These are phyloP conservation scores for Beauveria sp. DNA, from an alignment of 2,329 filamentous ascomycete species.

Conservation along the genomic window DNA sequence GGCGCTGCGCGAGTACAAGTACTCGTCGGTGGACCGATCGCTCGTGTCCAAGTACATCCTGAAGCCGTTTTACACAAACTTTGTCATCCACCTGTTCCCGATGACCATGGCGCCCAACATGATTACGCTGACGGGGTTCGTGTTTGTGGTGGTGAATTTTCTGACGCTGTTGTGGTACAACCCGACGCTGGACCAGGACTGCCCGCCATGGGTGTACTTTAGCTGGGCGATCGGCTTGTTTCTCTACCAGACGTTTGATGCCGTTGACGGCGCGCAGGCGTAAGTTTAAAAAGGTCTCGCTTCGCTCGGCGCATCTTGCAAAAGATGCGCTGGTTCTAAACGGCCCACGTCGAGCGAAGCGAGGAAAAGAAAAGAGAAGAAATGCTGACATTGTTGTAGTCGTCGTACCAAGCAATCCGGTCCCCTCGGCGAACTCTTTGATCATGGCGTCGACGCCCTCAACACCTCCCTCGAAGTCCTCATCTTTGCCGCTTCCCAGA, in stretches of 20 bases:
- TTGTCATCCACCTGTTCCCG: conserved; percentile 91
- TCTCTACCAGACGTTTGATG: conserved; percentile 96
- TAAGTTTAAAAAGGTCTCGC: conserved; percentile 37
- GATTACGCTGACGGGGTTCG: conserved; percentile 87
- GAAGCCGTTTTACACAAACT: conserved; percentile 94
- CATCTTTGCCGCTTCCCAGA: conserved; percentile 86
- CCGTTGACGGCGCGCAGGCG: conserved; percentile 91
- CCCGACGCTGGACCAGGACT: conserved; percentile 87
- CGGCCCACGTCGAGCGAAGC: conserved; percentile 4
- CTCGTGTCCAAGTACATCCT: conserved; percentile 85
- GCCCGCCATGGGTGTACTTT: conserved; percentile 90
- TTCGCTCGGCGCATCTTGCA: conserved; percentile 2
- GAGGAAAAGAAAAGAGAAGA: not conserved
- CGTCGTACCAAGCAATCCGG: conserved; percentile 87
- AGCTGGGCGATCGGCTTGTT: conserved; percentile 87
- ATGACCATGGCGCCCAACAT: conserved; percentile 86
- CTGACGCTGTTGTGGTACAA: conserved; percentile 93
- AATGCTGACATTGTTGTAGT: conserved; percentile 32
- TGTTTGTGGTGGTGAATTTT: conserved; percentile 83
- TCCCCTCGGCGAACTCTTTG: conserved; percentile 90
- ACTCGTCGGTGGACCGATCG: conserved; percentile 85
- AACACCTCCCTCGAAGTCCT: conserved; percentile 93
- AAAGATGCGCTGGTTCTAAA: not conserved
- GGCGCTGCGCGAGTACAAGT: conserved; percentile 90
- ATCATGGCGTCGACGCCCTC: conserved; percentile 93